These are phyloP conservation scores for Colletotrichum gloeosporioides DNA, from an alignment of 2,329 filamentous ascomycete species.

Conservation along the genomic window DNA sequence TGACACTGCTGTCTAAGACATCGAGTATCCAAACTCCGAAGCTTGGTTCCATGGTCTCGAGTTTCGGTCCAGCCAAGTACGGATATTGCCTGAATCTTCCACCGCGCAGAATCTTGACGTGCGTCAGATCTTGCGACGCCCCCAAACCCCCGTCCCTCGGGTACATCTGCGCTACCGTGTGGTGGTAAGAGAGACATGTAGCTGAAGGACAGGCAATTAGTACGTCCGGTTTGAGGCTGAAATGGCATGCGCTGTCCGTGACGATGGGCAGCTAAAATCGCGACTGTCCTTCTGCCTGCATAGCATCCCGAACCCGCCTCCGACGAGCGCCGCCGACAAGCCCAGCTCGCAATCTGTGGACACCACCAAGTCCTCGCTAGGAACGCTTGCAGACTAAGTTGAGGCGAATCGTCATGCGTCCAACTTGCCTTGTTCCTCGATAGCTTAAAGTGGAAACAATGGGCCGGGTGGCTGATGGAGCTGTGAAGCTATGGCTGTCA, in stretches of 20 bases:
- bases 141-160: neutral
- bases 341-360: neutral
- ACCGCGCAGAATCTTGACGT: neutral
- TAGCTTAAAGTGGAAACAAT: neutral
- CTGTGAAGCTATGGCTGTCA: neutral
- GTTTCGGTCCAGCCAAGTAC: neutral
- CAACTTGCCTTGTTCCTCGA: neutral
- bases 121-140: neutral
- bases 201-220: neutral
- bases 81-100: neutral
- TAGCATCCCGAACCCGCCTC: constrained; percentile 1
- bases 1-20: constrained; percentile 11
- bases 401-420: constrained; percentile 10
- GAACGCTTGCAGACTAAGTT: constrained; percentile 7
- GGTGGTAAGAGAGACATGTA: neutral
- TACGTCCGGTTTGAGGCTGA: neutral
- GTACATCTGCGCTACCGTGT: neutral
- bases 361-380: neutral
- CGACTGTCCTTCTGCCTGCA: neutral
- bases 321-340: neutral
- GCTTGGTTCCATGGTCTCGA: neutral
- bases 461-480: neutral
- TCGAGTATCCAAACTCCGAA: neutral
- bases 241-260: neutral
- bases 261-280: neutral